Conservation (phyloP, 2,329 filamentous ascomycete species). For the Pseudogymnoascus sp. region DNA sequence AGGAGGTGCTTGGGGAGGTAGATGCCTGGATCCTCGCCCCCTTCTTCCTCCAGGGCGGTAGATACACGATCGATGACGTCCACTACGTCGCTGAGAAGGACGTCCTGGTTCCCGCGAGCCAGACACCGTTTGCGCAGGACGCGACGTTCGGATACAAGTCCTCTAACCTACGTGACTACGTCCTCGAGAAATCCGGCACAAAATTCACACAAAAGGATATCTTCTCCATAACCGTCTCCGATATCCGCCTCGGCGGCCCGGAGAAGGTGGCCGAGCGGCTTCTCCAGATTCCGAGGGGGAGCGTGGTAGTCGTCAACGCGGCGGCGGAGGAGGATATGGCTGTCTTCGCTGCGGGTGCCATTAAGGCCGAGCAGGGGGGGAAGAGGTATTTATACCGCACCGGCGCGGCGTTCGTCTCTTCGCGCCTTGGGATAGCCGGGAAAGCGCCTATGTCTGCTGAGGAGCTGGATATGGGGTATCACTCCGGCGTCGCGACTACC, state of each 20-base stretch:
- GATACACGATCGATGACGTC: conserved; percentile 47
- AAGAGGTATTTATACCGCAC: conserved; percentile 33
- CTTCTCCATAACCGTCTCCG: conserved; percentile 36
- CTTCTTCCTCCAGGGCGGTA: conserved; percentile 50
- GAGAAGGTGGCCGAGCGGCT: conserved; percentile 35
- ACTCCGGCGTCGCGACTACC: conserved; percentile 16
- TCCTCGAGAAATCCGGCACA: conserved; percentile 43
- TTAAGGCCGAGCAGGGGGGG: conserved; percentile 23
- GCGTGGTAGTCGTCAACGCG: conserved; percentile 43
- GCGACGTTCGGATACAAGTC: conserved; percentile 48
- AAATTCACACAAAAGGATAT: conserved; percentile 32
- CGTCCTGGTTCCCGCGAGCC: conserved; percentile 38
- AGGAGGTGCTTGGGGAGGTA: conserved; percentile 39
- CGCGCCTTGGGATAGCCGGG: conserved; percentile 41
- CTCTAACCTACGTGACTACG: conserved; percentile 44
- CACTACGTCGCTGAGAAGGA: conserved; percentile 49
- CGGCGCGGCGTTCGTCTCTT: conserved; percentile 36
- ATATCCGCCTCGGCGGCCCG: conserved; percentile 39
- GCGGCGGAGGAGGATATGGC: conserved; percentile 46
- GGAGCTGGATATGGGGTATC: conserved; percentile 31
- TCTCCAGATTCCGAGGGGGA: conserved; percentile 27
- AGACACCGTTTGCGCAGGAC: conserved; percentile 48
- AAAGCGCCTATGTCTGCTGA: conserved; percentile 41
- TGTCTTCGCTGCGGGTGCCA: conserved; percentile 41
- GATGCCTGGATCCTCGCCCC: conserved; percentile 48